These are phyloP conservation scores for Porcisia deanei DNA, from an alignment of 208 protist species.

Conservation along the genomic window DNA sequence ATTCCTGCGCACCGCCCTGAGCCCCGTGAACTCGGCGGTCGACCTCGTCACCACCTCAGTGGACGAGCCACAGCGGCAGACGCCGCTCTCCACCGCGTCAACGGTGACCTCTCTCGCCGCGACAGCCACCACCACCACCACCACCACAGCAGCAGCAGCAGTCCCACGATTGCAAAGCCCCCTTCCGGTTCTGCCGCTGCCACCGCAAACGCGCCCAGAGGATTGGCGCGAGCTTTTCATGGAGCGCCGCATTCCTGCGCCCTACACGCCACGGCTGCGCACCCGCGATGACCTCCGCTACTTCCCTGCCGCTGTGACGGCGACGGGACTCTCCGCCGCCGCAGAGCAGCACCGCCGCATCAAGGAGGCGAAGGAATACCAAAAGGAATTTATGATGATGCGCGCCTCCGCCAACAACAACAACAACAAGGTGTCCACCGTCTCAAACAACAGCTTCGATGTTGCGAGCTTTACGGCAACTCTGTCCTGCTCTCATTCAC, in stretches of 20 bases:
- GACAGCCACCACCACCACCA: neutral
- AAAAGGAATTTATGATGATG: conserved; percentile 35
- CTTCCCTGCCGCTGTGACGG: conserved; percentile 83
- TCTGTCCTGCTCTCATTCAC: conserved; percentile 3
- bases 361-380: conserved; percentile 46
- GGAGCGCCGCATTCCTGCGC: conserved; percentile 38
- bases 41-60: conserved; percentile 1
- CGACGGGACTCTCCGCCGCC: conserved; percentile 62
- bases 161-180: neutral
- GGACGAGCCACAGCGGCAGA: conserved; percentile 6
- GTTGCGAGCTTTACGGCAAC: conserved; percentile 11
- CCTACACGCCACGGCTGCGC: conserved; percentile 70
- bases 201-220: conserved; percentile 41
- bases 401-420: conserved; percentile 6
- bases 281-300: conserved; percentile 84
- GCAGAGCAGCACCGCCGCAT: conserved; percentile 71
- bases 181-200: conserved; percentile 1
- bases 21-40: neutral
- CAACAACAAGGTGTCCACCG: conserved; percentile 4
- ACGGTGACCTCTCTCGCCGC: neutral
- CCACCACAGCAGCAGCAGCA: neutral
- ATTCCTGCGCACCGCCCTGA: neutral
- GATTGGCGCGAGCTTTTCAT: conserved; percentile 76
- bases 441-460: conserved; percentile 12
- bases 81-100: neutral